Conservation (phyloP, 75 land plant species). For the Pseudotsuga menziesii region DNA sequence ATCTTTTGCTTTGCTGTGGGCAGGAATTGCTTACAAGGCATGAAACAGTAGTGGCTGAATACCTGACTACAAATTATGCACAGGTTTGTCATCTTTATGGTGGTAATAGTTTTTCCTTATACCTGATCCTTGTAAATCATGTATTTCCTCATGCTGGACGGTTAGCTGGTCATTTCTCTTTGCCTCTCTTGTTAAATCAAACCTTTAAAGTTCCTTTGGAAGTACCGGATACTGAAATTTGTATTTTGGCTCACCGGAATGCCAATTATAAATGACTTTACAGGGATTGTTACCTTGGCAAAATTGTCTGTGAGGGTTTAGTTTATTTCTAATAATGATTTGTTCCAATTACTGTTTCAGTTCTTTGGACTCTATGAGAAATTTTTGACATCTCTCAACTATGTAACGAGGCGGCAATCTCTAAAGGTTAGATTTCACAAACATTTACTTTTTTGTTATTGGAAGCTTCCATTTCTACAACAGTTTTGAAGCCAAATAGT, state of each 20-base stretch:
- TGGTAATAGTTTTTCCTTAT: neutral
- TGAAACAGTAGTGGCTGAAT: constrained; percentile 57
- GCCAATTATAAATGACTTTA: neutral
- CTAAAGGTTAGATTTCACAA: constrained; percentile 50
- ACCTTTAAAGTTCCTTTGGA: neutral
- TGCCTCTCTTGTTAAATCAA: neutral
- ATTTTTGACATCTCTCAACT: constrained; percentile 76
- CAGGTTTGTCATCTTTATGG: constrained; percentile 41
- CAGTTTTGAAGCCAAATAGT: neutral
- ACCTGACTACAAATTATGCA: constrained; percentile 63
- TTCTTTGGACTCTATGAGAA: constrained; percentile 84
- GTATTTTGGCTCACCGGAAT: neutral
- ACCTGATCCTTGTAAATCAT: neutral
- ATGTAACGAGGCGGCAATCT: constrained; percentile 95
- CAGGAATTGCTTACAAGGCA: constrained; percentile 97
- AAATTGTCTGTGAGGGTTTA: constrained; percentile 1
- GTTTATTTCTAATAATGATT: neutral
- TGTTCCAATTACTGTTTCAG: constrained; percentile 27
- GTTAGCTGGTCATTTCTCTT: neutral
- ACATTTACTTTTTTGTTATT: neutral
- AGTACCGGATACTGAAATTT: neutral
- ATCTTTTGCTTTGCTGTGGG: constrained; percentile 4
- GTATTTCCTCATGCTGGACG: neutral
- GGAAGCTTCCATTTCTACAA: neutral
- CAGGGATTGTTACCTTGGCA: neutral